Evolutionary conservation across 331 rosid species (phyloP).

Genomic region (Ulmus americana): DNA sequence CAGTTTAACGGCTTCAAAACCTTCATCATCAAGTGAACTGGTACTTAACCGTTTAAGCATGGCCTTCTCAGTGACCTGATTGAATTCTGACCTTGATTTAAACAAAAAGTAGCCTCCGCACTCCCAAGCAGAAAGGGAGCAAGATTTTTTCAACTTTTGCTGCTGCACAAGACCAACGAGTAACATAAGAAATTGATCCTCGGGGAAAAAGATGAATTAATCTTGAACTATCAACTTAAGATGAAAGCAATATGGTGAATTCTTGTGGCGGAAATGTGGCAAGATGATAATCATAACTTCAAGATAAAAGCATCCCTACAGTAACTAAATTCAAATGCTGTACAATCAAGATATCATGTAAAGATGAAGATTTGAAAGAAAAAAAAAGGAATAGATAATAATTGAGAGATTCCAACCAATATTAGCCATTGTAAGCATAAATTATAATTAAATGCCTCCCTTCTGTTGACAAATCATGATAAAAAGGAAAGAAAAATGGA

Average conservation of each 20-base stretch:
- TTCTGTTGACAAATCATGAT: too few species aligned
- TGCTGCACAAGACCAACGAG: slow-evolving; percentile 16
- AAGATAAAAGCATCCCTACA: neutral
- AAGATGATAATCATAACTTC: neutral
- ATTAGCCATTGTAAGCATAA: neutral
- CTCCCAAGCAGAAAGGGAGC: slow-evolving; percentile 37
- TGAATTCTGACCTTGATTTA: slow-evolving; percentile 29
- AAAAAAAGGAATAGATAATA: neutral
- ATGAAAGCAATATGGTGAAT: neutral
- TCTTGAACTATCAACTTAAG: neutral
- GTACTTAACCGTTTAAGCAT: slow-evolving; percentile 18
- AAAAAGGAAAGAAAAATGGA: too few species aligned
- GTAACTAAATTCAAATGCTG: neutral
- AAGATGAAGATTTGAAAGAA: neutral
- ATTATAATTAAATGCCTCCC: neutral
- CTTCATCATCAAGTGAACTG: slow-evolving; percentile 23
- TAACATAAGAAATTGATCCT: neutral
- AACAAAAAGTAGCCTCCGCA: slow-evolving; percentile 39
- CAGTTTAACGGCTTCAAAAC: slow-evolving; percentile 30
- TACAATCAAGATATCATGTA: neutral
- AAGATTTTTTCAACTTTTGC: slow-evolving; percentile 9
- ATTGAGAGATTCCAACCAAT: neutral
- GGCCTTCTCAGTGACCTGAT: slow-evolving; percentile 26
- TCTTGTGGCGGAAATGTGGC: neutral
- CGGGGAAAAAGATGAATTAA: neutral